Base-by-base conservation (phyloP, 352 stramenopile genomes). In the Pythium phragmiticola region DNA sequence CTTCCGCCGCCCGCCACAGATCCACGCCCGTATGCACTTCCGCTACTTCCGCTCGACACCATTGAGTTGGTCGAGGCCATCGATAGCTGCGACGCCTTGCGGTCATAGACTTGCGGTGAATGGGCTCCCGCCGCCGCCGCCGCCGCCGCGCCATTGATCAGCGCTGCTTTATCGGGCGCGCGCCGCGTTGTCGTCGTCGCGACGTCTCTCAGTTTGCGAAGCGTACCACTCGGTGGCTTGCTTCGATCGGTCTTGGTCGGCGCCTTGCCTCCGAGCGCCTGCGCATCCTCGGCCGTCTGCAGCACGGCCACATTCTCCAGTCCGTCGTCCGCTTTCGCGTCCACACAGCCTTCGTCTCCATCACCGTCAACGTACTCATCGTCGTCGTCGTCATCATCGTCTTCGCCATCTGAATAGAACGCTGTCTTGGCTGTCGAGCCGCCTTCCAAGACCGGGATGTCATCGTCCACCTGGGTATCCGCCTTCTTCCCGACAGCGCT, bases 401-500 rank as follows among this genome's bases (percentile, higher is more conserved):
- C 66, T 2, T 73, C 66, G 1, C 56, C 58, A 17, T 73, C 67
- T 26, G 78, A 66, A 50, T 69, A 75, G 45, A 85, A 89, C 60
- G 55, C 67, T 30, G 48, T 46, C n/a, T 57, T 53, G 57, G 53
- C 66, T 13, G 19, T 49, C 14, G 39, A 56, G 49, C 47, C 58
- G 62, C 36, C 70, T 50, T 90, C 84, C 19, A 92, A 60, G 56
- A 92, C 84, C 5, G 84, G 84, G 39, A 92, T 90, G 53, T 92
- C 84, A 42, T 80, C 76, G 37, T 84, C 71, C 21, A 47, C 36
- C 34, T 36, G 28, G 28, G 56, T 57, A 13, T 43, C 45, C 42
- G 53, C n/a, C 51, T 49, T 61, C 14, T 14, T 37, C 19, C 19
- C 12, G 3, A 9, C 42, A 16, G 13, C 30, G n/a, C 36, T 16